A percentile compares a stretch with the other conserved stretches of the same genome.
Evolutionary conservation across 805 yeast species (phyloP).

Genomic region (Yamadazyma endophytica): DNA sequence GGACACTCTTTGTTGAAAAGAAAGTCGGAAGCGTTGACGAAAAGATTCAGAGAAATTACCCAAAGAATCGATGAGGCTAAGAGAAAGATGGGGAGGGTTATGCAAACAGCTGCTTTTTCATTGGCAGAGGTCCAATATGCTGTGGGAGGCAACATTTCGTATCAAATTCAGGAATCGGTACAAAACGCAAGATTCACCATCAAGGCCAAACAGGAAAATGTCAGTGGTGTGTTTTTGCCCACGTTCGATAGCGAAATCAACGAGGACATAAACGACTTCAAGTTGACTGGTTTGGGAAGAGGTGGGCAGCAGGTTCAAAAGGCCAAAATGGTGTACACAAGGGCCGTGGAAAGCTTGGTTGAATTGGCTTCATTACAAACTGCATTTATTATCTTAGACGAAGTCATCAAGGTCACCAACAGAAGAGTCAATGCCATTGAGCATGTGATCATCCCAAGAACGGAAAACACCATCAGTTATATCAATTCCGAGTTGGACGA

Average conservation of each 20-base stretch:
- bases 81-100: slow-evolving; percentile 95
- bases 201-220: slow-evolving; percentile 90
- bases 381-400: slow-evolving; percentile 93
- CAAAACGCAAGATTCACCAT: slow-evolving; percentile 88
- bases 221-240: slow-evolving; percentile 91
- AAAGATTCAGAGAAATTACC: slow-evolving; percentile 93
- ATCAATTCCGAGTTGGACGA: slow-evolving; percentile 96
- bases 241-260: slow-evolving; percentile 84
- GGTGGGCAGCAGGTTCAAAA: slow-evolving; percentile 98
- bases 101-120: slow-evolving; percentile 98
- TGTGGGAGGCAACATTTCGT: slow-evolving; percentile 92
- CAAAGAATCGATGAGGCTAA: slow-evolving; percentile 91
- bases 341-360: slow-evolving; percentile 94
- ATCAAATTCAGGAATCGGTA: slow-evolving; percentile 93
- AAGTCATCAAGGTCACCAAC: slow-evolving; percentile 95
- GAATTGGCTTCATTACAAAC: slow-evolving; percentile 95
- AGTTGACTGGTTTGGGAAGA: slow-evolving; percentile 93
- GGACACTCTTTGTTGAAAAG: slow-evolving; percentile 92
- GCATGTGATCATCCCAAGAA: slow-evolving; percentile 95
- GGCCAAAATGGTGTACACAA: slow-evolving; percentile 89
- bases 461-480: slow-evolving; percentile 88
- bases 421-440: slow-evolving; percentile 98
- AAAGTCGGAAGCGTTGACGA: slow-evolving; percentile 94
- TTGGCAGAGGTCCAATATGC: slow-evolving; percentile 97
- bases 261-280: slow-evolving; percentile 86